Base-by-base conservation (phyloP, 2,329 filamentous ascomycete species). In the Beauveria medogensis region DNA sequence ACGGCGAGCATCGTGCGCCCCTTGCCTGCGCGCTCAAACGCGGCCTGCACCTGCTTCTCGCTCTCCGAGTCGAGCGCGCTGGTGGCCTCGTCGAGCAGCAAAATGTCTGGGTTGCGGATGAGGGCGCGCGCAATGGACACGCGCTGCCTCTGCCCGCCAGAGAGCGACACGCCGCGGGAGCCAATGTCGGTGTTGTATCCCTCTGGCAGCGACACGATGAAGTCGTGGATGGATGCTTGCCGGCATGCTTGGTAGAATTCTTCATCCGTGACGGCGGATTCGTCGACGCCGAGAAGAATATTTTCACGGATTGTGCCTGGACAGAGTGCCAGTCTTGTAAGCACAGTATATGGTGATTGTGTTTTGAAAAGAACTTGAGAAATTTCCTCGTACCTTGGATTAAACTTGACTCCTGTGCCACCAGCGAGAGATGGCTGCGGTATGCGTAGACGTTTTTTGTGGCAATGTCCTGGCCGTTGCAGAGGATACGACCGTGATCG, bases 31-130 rank as follows among this genome's bases (percentile, higher is more conserved):
- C 78, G 78, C 75, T 91, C 86, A 67, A 92, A 84, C 0, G 88
- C 88, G 1, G 76, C 77, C 71, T 92, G 82, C 5, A 85, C 82
- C 20, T 84, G 75, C 69, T 82, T 78, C 71, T 84, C 82, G 46
- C 80, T 80, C 67, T 86, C 82, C 2, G 81, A 84, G 67, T 90
- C 88, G 3, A 90, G 77, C 7, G 85, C 85, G 59, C 82, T 86
- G 0, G 88, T 91, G 3, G 88, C 87, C 73, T 91, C 88, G 67
- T 91, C 88, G 4, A 91, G 78, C 5, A 91, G 78, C 52, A 91
- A 71, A 3, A 91, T 75, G 51, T 82, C 77, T 0, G 88, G 88
- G 22, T 83, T 75, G 3, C 88, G 79, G 3, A 88, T 81, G 1
- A 90, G 76, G 1, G 88, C 88, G 3, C 88, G 79, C 0, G 88